phyloP scores from a whole-genome alignment of 2,329 filamentous ascomycete genomes.

The Microdochium bolleyi region DNA sequence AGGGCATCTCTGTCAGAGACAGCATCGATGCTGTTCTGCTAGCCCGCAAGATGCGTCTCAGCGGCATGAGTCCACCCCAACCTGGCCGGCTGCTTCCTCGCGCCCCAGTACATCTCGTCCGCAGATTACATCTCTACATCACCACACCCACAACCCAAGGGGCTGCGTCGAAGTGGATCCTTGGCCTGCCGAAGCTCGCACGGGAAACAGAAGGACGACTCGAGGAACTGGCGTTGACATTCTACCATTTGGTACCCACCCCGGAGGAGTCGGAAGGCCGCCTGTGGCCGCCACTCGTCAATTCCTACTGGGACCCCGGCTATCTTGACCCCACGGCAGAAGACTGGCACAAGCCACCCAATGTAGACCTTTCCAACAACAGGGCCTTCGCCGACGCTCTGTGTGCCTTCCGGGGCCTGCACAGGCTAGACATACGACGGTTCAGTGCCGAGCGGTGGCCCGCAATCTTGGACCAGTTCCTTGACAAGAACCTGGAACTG shows the following conservation, averaged over 20 bases:
- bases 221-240: too few species aligned
- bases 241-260: too few species aligned
- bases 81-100: background rate
- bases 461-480: background rate
- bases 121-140: background rate
- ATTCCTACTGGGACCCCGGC: background rate
- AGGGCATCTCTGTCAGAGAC: background rate
- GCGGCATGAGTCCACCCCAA: too few species aligned
- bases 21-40: background rate
- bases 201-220: background rate
- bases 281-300: too few species aligned
- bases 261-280: too few species aligned
- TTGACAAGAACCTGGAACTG: background rate
- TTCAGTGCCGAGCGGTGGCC: background rate
- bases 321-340: background rate
- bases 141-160: background rate
- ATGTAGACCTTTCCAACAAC: background rate
- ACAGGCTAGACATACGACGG: background rate
- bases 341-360: background rate
- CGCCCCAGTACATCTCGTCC: background rate
- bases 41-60: background rate
- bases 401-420: background rate
- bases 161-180: background rate
- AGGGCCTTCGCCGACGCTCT: background rate
- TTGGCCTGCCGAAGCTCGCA: background rate